Evolutionary conservation across 208 protist species (phyloP), one percentile per base, ranked within the genome.

Genomic region (Spongospora subterranea): DNA sequence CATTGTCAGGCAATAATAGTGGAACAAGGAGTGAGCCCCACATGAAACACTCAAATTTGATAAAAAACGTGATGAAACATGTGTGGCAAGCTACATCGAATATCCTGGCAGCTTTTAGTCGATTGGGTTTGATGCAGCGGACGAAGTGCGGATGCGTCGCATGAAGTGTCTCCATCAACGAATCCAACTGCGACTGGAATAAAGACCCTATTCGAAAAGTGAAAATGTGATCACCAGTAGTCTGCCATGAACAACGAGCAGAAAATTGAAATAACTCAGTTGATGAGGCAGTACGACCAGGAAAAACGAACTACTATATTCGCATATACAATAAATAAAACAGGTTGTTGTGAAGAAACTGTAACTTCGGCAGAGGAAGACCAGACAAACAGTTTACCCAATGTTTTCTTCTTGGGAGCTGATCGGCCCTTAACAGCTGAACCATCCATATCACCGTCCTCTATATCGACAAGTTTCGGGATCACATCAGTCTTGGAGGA

Each of bases 101-200:
- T 53, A 64, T 43, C 1, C 46, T 0, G 32, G 32, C 45, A 20
- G 46, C 20, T 76, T 95, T 96, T 13, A 89, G 17, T 0, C 46
- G 77, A 92, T 97, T 97, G 41, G 95, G 95, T 66, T 96, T 96
- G 54, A 97, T 95, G 91, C 96, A 97, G n/a, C 96, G 89, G 1
- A 96, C 91, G 65, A 90, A 93, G 71, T 93, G 91, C 0, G 89
- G 89, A 6, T 88, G 32, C 32, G 92, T 94, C 0, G 40, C n/a
- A 46, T 46, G 45, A 17, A 94, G 46, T 11, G 89, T 94, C 0
- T 91, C 35, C 92, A 94, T 92, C 46, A 94, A 71, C 0, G 29
- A 0, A 38, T 39, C 41, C 29, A 93, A 45, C 40, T 93, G 66
- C 39, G 11, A 43, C n/a, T 91, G 54, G 66, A 91, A 91, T 43